Evolutionary conservation across 306 rosid genomes (phyloP).

Genomic region (Trichosanthes truncata): DNA sequence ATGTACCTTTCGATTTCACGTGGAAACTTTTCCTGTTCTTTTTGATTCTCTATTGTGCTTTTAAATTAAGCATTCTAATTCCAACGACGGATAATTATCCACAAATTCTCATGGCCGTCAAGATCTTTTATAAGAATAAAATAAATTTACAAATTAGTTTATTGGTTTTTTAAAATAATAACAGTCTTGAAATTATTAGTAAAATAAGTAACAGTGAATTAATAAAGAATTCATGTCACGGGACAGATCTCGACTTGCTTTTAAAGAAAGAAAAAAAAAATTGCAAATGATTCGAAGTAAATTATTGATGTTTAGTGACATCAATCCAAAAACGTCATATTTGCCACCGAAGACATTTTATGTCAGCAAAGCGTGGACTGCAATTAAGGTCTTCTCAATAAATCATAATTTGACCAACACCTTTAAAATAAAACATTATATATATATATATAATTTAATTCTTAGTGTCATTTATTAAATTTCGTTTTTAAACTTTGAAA

Average conservation of each 20-base stretch:
- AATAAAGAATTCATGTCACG: too few relatives aligned
- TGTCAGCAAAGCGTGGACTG: background rate
- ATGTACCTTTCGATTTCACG: too few relatives aligned
- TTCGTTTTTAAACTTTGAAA: background rate
- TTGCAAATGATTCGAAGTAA: background rate
- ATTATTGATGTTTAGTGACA: background rate
- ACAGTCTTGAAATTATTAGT: background rate
- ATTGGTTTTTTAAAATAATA: background rate
- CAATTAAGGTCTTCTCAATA: background rate
- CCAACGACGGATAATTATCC: background rate
- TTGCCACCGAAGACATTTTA: background rate
- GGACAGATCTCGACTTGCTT: background rate
- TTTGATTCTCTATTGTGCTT: background rate
- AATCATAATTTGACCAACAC: background rate
- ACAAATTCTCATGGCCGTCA: too few relatives aligned
- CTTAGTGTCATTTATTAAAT: background rate
- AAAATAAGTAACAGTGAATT: too few relatives aligned
- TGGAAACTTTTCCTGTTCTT: too few relatives aligned
- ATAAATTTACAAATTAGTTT: background rate
- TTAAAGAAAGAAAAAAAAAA: background rate
- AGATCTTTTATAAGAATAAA: too few relatives aligned
- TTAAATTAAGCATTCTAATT: background rate
- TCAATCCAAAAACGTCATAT: background rate
- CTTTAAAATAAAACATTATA: background rate
- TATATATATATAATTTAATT: background rate